Evolutionary conservation across 2,329 filamentous ascomycete species (phyloP), one percentile per base, ranked within the genome.

Genomic region (Penicillium sp.): DNA sequence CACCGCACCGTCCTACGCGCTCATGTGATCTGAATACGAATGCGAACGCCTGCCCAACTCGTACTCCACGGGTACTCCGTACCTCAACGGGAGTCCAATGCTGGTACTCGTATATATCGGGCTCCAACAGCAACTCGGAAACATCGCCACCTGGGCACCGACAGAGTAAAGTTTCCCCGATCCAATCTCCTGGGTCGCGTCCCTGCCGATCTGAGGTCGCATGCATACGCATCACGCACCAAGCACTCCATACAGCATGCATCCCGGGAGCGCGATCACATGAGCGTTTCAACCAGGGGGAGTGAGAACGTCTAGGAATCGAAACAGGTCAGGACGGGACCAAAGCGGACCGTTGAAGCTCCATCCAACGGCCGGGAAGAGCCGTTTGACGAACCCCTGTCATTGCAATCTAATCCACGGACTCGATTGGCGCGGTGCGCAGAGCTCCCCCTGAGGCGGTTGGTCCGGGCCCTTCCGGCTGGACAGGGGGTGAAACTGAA

Each of bases 351-450:
- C 59, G 58, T 57, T 56, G 18, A 22, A 52, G 44, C 52, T 49
- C 59, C 58, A 57, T 62, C 50, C 55, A 58, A 63, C 56, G 60
- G 58, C 47, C 59, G 61, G 61, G 61, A 62, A 49, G 59, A 61
- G 54, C 61, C 58, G 58, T 47, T 27, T 31, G 3, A 31, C 32
- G 29, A 40, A 47, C 40, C 50, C 48, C 54, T 50, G 29, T 49
- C 36, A 43, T 1, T 39, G 39, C 34, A 40, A 38, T 49, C 22
- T 49, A n/a, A 27, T 43, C 32, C 21, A 43, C n/a, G 49, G 43
- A 11, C 29, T 54, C 43, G 22, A 44, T 48, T 55, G 36, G 52
- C 31, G 38, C 27, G 32, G 16, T 16, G 16, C 10, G 11, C 24
- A 27, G 14, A 45, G 24, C 40, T 50, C 18, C 11, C 39, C 18